Conservation (phyloP, 257 asterid species). For the Jasminum sambac region DNA sequence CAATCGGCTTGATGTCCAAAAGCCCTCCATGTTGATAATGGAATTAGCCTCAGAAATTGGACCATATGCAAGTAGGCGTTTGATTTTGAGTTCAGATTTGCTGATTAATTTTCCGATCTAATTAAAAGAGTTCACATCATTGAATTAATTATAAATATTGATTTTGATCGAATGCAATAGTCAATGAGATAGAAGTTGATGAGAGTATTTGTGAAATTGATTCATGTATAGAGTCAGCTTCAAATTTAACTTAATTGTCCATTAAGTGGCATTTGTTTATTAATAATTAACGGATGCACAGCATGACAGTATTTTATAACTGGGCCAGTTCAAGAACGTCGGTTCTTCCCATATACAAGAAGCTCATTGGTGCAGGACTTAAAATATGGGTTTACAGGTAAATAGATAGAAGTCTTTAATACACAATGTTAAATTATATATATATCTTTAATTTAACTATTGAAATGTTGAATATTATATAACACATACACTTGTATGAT, state of each 20-base stretch:
- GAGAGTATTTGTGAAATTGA: too few species aligned
- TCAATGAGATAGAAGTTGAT: too few species aligned
- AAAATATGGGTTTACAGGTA: conserved; percentile 92
- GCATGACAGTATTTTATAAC: conserved; percentile 55
- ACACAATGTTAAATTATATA: not conserved
- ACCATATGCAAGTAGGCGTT: conserved; percentile 75
- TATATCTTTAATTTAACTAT: not conserved
- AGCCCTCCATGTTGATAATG: conserved; percentile 76
- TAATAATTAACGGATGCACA: conserved; percentile 18
- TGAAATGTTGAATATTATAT: too few species aligned
- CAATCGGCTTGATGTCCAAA: conserved; percentile 73
- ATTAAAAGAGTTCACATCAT: too few species aligned
- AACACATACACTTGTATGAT: conserved; percentile 10
- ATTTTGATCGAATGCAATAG: too few species aligned
- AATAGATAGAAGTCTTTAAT: not conserved
- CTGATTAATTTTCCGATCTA: too few species aligned
- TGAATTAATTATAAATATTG: too few species aligned
- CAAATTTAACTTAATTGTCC: too few species aligned
- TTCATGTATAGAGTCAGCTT: not conserved
- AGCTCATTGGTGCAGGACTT: conserved; percentile 72
- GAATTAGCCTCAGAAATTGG: conserved; percentile 60
- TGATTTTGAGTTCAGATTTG: not conserved
- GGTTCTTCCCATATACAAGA: conserved; percentile 77
- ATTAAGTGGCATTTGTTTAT: too few species aligned
- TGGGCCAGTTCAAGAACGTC: conserved; percentile 65